Conservation (phyloP, 805 yeast genomes). For the Barnettozyma populi region DNA sequence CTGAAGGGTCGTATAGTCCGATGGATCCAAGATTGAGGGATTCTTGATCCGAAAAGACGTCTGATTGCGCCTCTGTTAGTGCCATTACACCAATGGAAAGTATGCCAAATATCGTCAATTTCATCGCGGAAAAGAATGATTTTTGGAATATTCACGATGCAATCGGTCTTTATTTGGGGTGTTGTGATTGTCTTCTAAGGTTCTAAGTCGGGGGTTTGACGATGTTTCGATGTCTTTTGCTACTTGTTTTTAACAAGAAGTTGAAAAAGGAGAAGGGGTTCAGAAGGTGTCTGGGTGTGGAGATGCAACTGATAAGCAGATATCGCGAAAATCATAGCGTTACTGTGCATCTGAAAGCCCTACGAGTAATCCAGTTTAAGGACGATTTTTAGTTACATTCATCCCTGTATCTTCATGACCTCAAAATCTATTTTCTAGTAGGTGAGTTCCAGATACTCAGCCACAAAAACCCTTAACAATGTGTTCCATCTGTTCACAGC, state of each 20-base stretch:
- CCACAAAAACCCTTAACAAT: slow-evolving; percentile 34
- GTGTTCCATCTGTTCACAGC: slow-evolving; percentile 43
- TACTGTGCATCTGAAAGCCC: too few species aligned
- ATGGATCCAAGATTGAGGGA: background rate
- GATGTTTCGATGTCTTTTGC: background rate
- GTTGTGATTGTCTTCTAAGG: background rate
- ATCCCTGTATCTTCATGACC: background rate
- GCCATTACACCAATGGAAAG: background rate
- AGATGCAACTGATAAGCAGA: background rate
- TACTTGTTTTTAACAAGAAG: background rate
- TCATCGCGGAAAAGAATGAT: background rate
- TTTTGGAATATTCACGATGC: background rate
- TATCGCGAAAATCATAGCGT: background rate
- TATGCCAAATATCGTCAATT: background rate
- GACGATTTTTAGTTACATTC: too few species aligned
- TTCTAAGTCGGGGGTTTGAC: background rate
- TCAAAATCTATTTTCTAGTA: background rate
- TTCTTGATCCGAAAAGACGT: slow-evolving; percentile 1
- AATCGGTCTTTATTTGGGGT: background rate
- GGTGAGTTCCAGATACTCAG: slow-evolving; percentile 25
- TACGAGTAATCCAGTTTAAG: too few species aligned
- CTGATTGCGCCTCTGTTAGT: background rate
- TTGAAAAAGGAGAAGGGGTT: background rate
- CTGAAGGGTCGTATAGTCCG: slow-evolving; percentile 10
- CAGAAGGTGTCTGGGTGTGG: slow-evolving; percentile 7